These are phyloP conservation scores for Musa acuminata DNA, from an alignment of 176 grass and related monocot genomes.

Conservation along the genomic window DNA sequence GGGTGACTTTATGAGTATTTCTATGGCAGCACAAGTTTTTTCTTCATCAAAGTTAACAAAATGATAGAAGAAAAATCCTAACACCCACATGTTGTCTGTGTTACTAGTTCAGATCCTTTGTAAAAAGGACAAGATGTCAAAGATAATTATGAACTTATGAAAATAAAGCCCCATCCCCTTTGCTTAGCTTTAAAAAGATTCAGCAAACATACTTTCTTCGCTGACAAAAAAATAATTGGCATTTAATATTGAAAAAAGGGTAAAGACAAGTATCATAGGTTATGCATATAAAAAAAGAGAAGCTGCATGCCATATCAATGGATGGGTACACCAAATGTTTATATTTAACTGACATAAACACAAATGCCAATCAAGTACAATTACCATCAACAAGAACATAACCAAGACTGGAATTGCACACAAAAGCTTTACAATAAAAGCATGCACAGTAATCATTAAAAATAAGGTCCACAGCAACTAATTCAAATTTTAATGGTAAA, in stretches of 20 bases:
- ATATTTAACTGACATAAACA: background rate
- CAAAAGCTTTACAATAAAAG: background rate
- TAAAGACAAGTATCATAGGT: too few species aligned
- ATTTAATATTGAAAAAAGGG: too few species aligned
- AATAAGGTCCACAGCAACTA: background rate
- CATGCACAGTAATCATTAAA: background rate
- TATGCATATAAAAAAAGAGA: too few species aligned
- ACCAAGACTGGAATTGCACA: background rate
- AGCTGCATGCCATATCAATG: background rate
- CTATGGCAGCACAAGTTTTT: too few species aligned
- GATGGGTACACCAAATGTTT: background rate
- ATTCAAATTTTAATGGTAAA: background rate
- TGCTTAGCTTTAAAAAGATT: background rate
- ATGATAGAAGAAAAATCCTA: too few species aligned
- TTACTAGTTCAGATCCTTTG: background rate
- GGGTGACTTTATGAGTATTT: too few species aligned
- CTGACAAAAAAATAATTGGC: too few species aligned
- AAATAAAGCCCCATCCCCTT: background rate
- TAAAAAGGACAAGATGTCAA: background rate
- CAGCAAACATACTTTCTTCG: too few species aligned
- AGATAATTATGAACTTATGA: background rate
- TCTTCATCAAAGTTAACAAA: too few species aligned
- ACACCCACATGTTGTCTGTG: background rate
- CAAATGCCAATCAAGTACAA: background rate
- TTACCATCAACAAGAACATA: background rate